A percentile compares a stretch with the other conserved stretches of the same genome.
Evolutionary conservation across 129 eudicot species (phyloP).

Genomic region (Solidago caesia): DNA sequence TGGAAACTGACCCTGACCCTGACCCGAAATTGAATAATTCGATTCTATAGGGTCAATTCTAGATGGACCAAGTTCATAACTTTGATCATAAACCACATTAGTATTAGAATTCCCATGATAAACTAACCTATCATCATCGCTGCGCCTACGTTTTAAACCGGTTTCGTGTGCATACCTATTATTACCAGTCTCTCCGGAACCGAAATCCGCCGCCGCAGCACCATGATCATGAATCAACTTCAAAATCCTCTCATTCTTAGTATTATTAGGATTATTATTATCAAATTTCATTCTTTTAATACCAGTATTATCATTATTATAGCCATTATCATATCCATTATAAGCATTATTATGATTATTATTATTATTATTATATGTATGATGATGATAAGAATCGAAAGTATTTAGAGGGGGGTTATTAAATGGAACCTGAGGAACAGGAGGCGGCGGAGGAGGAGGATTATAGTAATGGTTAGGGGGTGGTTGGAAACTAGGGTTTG

Average conservation of each 20-base stretch:
- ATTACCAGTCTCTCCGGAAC: slow-evolving; percentile 4
- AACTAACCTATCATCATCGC: not conserved
- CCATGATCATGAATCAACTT: slow-evolving; percentile 86
- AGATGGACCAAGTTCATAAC: not conserved
- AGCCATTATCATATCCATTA: slow-evolving; percentile 8
- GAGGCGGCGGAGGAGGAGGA: no score
- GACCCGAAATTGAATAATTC: not conserved
- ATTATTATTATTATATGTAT: not conserved
- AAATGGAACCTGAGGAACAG: no score
- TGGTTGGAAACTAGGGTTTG: not conserved
- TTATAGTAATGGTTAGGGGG: no score
- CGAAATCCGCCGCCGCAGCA: slow-evolving; percentile 16
- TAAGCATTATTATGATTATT: slow-evolving; percentile 33
- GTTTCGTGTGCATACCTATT: slow-evolving; percentile 2
- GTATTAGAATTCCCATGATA: slow-evolving; percentile 15
- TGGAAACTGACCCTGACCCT: slow-evolving; percentile 21
- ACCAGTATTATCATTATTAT: slow-evolving; percentile 17
- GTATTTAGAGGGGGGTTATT: no score
- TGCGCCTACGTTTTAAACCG: slow-evolving; percentile 20
- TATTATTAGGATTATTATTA: slow-evolving; percentile 19
- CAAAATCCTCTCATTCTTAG: slow-evolving; percentile 60
- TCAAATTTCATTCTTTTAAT: slow-evolving; percentile 54
- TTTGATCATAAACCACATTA: slow-evolving; percentile 12
- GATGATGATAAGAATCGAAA: no score
- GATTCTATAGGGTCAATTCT: not conserved